Evolutionary conservation across 257 asterid genomes (phyloP).

Genomic region (Dorcoceras hygrometricum): DNA sequence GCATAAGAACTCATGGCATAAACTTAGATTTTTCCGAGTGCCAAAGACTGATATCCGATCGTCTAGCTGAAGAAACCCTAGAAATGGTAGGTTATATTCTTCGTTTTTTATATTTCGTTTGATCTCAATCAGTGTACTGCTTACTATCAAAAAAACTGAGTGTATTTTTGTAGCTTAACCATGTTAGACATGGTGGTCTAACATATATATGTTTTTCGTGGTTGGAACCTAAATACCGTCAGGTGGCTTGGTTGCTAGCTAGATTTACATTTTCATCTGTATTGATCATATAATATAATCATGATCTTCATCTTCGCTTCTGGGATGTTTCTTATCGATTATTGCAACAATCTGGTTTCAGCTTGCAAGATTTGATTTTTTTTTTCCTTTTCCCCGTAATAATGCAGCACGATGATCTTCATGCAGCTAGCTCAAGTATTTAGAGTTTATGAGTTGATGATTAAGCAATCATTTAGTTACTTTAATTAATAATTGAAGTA

Average conservation of each 20-base stretch:
- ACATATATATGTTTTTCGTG: slow-evolving; percentile 4
- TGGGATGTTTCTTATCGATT: background rate
- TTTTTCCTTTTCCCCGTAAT: background rate
- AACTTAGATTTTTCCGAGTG: background rate
- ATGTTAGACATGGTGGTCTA: slow-evolving; percentile 19
- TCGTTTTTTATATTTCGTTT: slow-evolving; percentile 19
- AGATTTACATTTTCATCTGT: slow-evolving; percentile 15
- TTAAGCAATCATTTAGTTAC: background rate
- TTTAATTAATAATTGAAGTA: background rate
- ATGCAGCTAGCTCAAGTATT: background rate
- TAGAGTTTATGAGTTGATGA: background rate
- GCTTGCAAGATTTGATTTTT: background rate
- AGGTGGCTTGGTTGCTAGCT: slow-evolving; percentile 11
- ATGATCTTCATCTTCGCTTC: background rate
- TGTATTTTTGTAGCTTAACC: slow-evolving; percentile 31
- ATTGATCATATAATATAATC: slow-evolving; percentile 3
- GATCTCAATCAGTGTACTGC: slow-evolving; percentile 24
- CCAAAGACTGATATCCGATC: background rate
- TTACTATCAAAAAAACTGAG: slow-evolving; percentile 20
- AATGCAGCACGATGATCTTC: background rate
- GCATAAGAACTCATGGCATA: background rate
- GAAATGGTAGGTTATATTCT: slow-evolving; percentile 35
- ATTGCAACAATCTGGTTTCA: background rate
- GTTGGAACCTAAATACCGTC: slow-evolving; percentile 17
- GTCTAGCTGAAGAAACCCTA: slow-evolving; percentile 46